phyloP scores from a whole-genome alignment of 768 basidiomycete species.

The Boletus reticulatus region DNA sequence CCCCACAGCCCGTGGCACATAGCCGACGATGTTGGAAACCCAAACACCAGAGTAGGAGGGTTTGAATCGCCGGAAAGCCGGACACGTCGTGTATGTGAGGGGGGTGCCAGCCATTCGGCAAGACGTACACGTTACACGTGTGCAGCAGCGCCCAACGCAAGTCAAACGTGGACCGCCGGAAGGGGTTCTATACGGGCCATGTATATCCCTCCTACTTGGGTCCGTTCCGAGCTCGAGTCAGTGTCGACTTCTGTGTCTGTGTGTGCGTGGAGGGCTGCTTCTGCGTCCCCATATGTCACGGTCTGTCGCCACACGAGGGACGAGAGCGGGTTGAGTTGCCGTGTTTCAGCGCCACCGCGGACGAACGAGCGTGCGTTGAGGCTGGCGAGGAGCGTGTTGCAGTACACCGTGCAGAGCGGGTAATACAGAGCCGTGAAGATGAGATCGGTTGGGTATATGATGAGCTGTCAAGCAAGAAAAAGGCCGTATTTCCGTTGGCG shows the following conservation, averaged over 20 bases:
- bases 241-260: neutral
- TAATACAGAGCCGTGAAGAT: slow-evolving; percentile 26
- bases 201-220: neutral
- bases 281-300: neutral
- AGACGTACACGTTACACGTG: neutral
- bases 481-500: neutral
- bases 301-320: slow-evolving; percentile 10
- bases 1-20: neutral
- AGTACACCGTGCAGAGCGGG: slow-evolving; percentile 33
- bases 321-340: neutral
- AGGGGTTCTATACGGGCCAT: neutral
- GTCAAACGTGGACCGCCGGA: neutral
- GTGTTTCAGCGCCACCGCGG: slow-evolving; percentile 1
- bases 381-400: slow-evolving; percentile 34
- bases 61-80: no score
- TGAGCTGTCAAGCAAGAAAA: slow-evolving; percentile 9
- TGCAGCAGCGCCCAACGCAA: no score
- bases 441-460: slow-evolving; percentile 23
- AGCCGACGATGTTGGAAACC: no score
- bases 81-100: no score
- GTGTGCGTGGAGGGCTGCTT: neutral
- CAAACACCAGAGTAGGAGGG: no score
- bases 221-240: neutral
- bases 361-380: slow-evolving; percentile 26
- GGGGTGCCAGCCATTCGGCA: neutral